A percentile compares a stretch with the other conserved stretches of the same genome.
These are phyloP conservation scores for Papiliotrema laurentii DNA, from an alignment of 1,284 basidiomycete genomes.

Conservation along the genomic window DNA sequence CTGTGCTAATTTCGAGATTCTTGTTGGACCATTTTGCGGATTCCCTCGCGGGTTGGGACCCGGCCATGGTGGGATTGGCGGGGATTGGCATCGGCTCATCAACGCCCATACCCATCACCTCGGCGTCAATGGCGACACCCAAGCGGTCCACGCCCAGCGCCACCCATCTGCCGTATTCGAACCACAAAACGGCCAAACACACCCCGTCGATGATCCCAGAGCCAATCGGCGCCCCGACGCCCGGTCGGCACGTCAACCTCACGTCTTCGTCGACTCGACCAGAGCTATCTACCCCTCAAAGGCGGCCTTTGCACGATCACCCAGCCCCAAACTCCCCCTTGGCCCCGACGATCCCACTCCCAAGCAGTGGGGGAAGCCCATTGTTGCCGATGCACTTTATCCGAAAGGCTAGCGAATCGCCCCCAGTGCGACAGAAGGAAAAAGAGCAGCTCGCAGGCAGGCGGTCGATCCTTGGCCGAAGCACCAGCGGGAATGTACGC, in stretches of 20 bases:
- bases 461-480: constrained; percentile 14
- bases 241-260: background rate
- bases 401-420: constrained; percentile 38
- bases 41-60: constrained; percentile 53
- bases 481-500: background rate
- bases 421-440: constrained; percentile 33
- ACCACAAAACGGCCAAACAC: too few species aligned
- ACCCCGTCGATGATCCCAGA: background rate
- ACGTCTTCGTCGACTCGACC: background rate
- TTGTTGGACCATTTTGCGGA: constrained; percentile 79
- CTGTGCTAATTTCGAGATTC: constrained; percentile 57
- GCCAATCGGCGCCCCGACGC: background rate
- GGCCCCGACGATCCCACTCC: background rate
- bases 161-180: too few species aligned
- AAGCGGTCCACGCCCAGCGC: background rate
- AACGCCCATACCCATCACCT: constrained; percentile 10
- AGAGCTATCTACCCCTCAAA: background rate
- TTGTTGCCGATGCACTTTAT: constrained; percentile 38
- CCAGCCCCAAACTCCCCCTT: background rate
- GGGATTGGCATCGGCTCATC: constrained; percentile 1
- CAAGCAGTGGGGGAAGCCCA: constrained; percentile 14
- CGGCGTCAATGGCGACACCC: constrained; percentile 8
- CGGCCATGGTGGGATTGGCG: background rate
- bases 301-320: background rate
- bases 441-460: constrained; percentile 20